Evolutionary conservation across 306 rosid species (phyloP), one percentile per base, ranked within the genome.

Genomic region (Vachellia pachyceras): DNA sequence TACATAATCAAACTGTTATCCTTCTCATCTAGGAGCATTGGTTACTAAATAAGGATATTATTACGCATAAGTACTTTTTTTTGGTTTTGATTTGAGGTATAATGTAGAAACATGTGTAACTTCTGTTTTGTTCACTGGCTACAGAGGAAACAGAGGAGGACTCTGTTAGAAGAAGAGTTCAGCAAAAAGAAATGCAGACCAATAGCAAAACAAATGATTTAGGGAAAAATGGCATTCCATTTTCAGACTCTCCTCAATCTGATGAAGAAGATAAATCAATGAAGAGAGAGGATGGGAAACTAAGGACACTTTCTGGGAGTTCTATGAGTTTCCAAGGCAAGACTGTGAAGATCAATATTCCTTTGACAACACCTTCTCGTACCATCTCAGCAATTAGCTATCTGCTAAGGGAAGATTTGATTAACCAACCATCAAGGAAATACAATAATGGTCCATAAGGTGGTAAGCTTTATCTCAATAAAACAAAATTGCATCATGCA

Each of bases 61-160:
- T 64, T 47, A 5, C 6, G 13, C 6, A 63, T 70, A 42, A 22
- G 46, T 58, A 15, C 7, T 58, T 17, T 35, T 6, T 67, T 37
- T n/a, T 9, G 5, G 18, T 41, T 68, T n/a, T 18, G 5, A 22
- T 69, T 69, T 44, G 36, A 73, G 67, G 42, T 42, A 55, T 44
- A 17, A 50, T 40, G 75, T 41, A 3, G 54, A 69, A 42, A 42
- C 37, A 69, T 69, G 73, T 42, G 20, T 42, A 5, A n/a, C 54
- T 42, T 69, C 14, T 69, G 35, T 42, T 75, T 37, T 36, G 64
- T 83, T 83, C 61, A 49, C 68, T 76, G 82, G 77, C 6, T 67
- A 49, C 94, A 93, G 99, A n/a, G n/a, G n/a, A n/a, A n/a, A n/a
- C n/a, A n/a, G n/a, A 96, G 87, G 97, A 92, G 58, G 96, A 92